Conservation (phyloP, 1,284 basidiomycete genomes). For the Ceratobasidium sp. region DNA sequence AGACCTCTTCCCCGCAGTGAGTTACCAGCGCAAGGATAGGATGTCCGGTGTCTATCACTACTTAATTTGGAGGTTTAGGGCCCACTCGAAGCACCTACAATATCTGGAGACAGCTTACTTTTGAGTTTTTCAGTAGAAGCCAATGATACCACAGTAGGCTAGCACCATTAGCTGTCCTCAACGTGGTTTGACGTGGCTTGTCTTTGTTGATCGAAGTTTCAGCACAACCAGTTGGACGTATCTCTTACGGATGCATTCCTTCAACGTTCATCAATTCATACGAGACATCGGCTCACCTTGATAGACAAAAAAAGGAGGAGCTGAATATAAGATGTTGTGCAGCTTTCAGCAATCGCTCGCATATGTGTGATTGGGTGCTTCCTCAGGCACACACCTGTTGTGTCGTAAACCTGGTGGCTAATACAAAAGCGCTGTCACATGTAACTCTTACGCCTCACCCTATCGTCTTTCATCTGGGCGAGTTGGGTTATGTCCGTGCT, state of each 20-base stretch:
- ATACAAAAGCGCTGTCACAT: not conserved
- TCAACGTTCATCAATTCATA: no score
- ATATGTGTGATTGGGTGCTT: not conserved
- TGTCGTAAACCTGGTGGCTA: not conserved
- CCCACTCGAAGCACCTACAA: not conserved
- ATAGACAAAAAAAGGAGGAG: no score
- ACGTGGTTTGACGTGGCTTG: not conserved
- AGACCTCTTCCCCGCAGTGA: conserved; percentile 1
- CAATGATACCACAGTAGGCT: not conserved
- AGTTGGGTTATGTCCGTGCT: not conserved
- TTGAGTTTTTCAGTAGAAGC: not conserved
- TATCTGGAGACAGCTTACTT: not conserved
- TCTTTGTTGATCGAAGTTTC: not conserved
- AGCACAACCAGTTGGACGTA: no score
- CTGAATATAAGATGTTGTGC: not conserved
- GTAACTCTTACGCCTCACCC: not conserved
- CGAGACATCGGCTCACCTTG: no score
- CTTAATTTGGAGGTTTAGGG: not conserved
- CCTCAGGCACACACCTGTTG: not conserved
- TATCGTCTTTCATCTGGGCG: not conserved
- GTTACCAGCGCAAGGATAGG: not conserved
- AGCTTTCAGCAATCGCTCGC: not conserved
- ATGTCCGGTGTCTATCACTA: not conserved
- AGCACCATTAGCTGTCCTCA: not conserved
- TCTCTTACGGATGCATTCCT: no score